Base-by-base conservation (phyloP, 169 alveolate genomes). In the Plasmodium malariae region DNA sequence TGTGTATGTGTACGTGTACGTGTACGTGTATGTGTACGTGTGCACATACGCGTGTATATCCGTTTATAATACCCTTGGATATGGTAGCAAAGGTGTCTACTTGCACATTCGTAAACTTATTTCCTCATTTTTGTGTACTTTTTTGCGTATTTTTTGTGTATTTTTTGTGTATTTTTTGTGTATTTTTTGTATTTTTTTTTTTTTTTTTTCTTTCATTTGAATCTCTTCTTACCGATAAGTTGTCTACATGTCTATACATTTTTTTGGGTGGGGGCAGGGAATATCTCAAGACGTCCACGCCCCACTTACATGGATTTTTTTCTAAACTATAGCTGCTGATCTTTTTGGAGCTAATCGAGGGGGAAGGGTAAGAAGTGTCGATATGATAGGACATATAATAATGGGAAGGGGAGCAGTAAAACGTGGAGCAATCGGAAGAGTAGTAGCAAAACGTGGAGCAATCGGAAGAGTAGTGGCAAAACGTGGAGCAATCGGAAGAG, bases 291-390 rank as follows among this genome's bases (percentile, higher is more conserved):
- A 80, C 90, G 71, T 80, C 90, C 12, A 80, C 76, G 0, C 90
- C 90, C 90, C 90, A 80, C n/a, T 59, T 80, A 59, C 43, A 65
- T 28, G 90, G 90, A 57, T 80, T 80, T 11, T 54, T 80, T 17
- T 63, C 28, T 45, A 65, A 43, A 43, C 71, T 80, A 19, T 80
- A 80, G 28, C 26, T 36, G 37, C 90, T 80, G 6, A 71, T 80
- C 63, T 80, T 80, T 69, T 80, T 80, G 26, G 83, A 49, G 60
- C 90, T 80, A 71, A 48, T n/a, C n/a, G n/a, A n/a, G n/a, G n/a
- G n/a, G 11, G n/a, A n/a, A n/a, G n/a, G n/a, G n/a, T n/a, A n/a
- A n/a, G n/a, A n/a, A n/a, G n/a, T n/a, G n/a, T n/a, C n/a, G n/a
- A n/a, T n/a, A n/a, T n/a, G n/a, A n/a, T n/a, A n/a, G n/a, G n/a